A percentile compares a stretch with the other conserved stretches of the same genome.
Conservation (phyloP, 2,329 filamentous ascomycete species). For the Botryotinia narcissicola region DNA sequence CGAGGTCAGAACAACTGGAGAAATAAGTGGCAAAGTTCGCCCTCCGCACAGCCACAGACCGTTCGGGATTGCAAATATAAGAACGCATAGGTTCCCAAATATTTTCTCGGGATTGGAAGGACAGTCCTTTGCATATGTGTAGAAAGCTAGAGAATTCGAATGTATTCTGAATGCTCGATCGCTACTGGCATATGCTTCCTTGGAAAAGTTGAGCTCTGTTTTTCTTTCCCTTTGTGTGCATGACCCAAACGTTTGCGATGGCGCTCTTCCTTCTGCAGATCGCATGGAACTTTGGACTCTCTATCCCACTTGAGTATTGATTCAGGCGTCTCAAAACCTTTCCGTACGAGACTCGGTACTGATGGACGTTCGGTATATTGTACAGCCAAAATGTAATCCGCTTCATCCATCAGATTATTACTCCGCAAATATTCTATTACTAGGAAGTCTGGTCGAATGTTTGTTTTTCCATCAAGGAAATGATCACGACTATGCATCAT, state of each 20-base stretch:
- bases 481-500: conserved; percentile 53
- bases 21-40: neutral
- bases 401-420: conserved; percentile 35
- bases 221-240: conserved; percentile 3
- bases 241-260: neutral
- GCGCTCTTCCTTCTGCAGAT: conserved; percentile 21
- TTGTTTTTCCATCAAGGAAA: conserved; percentile 29
- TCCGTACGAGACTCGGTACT: conserved; percentile 20
- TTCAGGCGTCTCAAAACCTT: conserved; percentile 23
- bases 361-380: conserved; percentile 28
- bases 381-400: conserved; percentile 23
- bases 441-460: conserved; percentile 41
- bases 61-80: neutral
- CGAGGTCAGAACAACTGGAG: neutral
- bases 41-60: neutral
- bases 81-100: neutral
- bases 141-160: neutral
- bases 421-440: conserved; percentile 43
- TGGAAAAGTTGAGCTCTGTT: neutral
- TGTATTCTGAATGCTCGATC: neutral
- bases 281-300: neutral
- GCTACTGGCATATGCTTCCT: conserved; percentile 6
- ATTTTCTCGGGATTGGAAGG: neutral
- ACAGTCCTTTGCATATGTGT: neutral
- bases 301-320: conserved; percentile 15